These are phyloP conservation scores for Cephalotrichum gorgonifer DNA, from an alignment of 2,329 filamentous ascomycete genomes.

Conservation along the genomic window DNA sequence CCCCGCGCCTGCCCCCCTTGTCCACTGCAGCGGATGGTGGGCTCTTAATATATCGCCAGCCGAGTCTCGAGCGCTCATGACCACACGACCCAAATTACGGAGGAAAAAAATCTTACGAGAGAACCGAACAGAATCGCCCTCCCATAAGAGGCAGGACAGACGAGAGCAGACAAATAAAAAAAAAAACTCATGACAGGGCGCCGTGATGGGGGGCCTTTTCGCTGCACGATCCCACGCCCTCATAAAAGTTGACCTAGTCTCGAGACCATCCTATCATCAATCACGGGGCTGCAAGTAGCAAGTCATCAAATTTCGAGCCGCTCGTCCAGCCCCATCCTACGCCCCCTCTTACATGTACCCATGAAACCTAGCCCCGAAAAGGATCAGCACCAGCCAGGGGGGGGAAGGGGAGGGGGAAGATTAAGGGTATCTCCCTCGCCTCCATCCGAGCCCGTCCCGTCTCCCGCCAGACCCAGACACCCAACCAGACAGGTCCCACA, in stretches of 20 bases:
- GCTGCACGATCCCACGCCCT: too few relatives aligned
- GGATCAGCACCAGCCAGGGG: too few relatives aligned
- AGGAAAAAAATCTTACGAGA: not conserved
- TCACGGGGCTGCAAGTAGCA: not conserved
- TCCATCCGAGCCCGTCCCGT: too few relatives aligned
- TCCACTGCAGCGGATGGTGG: not conserved
- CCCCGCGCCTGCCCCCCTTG: not conserved
- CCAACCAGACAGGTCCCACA: too few relatives aligned
- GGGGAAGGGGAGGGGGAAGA: too few relatives aligned
- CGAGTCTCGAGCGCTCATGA: constrained; percentile 1
- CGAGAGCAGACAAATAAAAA: not conserved
- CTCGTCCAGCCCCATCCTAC: too few relatives aligned
- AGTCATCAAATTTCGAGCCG: too few relatives aligned
- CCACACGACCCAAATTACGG: constrained; percentile 1
- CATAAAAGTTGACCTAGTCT: too few relatives aligned
- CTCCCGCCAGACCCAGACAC: too few relatives aligned
- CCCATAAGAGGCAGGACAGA: constrained; percentile 4
- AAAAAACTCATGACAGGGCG: not conserved
- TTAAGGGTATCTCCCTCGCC: too few relatives aligned
- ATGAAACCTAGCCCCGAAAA: too few relatives aligned
- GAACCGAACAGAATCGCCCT: constrained; percentile 1
- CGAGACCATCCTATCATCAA: not conserved
- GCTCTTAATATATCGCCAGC: constrained; percentile 3
- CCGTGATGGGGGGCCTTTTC: not conserved
- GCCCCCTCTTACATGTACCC: too few relatives aligned